Evolutionary conservation across 345 rosid species (phyloP), one percentile per base, ranked within the genome.

Genomic region (Populus ilicifolia): DNA sequence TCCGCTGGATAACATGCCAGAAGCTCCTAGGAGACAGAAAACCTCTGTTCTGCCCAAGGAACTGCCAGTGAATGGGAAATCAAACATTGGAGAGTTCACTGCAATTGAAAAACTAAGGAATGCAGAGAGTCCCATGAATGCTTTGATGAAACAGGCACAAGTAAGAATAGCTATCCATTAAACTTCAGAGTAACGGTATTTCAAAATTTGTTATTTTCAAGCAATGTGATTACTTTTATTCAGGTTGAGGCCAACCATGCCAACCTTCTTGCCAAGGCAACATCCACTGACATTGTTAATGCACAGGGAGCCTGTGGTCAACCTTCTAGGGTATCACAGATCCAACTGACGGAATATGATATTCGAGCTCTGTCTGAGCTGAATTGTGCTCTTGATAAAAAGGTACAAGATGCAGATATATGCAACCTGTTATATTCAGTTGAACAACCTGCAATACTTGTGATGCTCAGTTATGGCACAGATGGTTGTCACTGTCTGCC

Each of bases 1-100:
- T 86, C 90, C 93, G 6, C 76, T 88, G 80, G 97, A 92, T 39
- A 94, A 89, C 86, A 89, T 96, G 94, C 97, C 98, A 23, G 98
- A 92, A 82, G 88, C 88, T 84, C 90, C 92, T 78, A 86, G 89
- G 84, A 93, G 85, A 84, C 89, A 86, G 59, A 86, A 84, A 79
- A 78, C 80, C 61, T 73, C 86, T 63, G 69, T 74, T 73, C 33
- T 82, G 35, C 83, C 89, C 75, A 87, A 86, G 79, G 96, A 87
- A 79, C 68, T 79, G 74, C 89, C 84, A 77, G 80, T 83, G 67
- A 87, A 85, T 74, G 92, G 89, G 70, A 75, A 81, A 69, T 36
- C 87, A 50, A 83, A 87, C 83, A 75, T 75, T 82, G 88, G 86
- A 52, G 77, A 72, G 52, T 33, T 70, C 43, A 39, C 84, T 87